Percentiles rank a stretch among this genome's conserved stretches.
Evolutionary conservation across 1,284 basidiomycete species (phyloP).

Genomic region (Nidula niveotomentosa): DNA sequence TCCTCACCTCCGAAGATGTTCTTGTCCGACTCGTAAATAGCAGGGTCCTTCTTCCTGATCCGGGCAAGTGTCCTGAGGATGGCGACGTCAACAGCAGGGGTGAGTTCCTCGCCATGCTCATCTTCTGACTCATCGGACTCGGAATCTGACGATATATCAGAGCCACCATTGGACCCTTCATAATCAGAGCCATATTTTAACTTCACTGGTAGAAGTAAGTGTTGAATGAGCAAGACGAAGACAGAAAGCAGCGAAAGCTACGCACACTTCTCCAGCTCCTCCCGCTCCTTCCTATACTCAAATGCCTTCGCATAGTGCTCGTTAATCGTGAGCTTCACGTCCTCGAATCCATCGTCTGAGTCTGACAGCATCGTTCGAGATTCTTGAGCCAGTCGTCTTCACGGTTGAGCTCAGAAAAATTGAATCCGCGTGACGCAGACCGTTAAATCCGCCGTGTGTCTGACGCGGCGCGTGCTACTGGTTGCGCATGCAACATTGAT

Average conservation of each 20-base stretch:
- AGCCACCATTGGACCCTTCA: conserved; percentile 42
- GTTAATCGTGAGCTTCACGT: conserved; percentile 67
- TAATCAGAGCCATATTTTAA: conserved; percentile 83
- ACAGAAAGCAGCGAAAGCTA: conserved; percentile 10
- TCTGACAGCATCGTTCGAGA: conserved; percentile 29
- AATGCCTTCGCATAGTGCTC: conserved; percentile 84
- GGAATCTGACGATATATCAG: conserved; percentile 57
- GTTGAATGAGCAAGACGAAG: conserved; percentile 1
- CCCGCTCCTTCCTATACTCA: conserved; percentile 77
- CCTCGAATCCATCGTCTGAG: conserved; percentile 53
- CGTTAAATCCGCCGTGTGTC: background rate
- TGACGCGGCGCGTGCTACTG: background rate
- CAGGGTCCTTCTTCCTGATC: conserved; percentile 84
- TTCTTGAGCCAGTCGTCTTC: background rate
- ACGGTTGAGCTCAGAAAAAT: background rate
- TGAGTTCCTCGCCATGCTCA: conserved; percentile 94
- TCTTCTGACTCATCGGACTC: conserved; percentile 88
- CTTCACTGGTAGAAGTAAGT: conserved; percentile 56
- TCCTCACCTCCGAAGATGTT: conserved; percentile 72
- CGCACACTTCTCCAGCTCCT: conserved; percentile 78
- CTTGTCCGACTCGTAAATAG: conserved; percentile 74
- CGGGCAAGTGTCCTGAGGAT: conserved; percentile 90
- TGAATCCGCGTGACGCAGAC: background rate
- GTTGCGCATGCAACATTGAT: too few species aligned
- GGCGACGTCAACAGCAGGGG: conserved; percentile 92